Evolutionary conservation across 257 asterid genomes (phyloP).

Genomic region (Nicotiana otophora): DNA sequence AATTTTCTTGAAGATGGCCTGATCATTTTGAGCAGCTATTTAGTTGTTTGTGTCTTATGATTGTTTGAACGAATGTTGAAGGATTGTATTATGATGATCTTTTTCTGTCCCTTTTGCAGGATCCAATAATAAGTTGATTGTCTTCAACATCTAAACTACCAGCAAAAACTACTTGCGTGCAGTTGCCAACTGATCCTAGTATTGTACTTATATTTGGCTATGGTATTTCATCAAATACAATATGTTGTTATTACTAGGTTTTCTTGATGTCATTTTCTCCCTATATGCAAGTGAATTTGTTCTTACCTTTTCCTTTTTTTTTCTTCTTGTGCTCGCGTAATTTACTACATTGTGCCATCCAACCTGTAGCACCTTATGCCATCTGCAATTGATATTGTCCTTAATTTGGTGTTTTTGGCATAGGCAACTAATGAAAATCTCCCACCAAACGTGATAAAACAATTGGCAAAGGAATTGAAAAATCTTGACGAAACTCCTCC

Average conservation of each 20-base stretch:
- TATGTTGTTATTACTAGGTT: background rate
- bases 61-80: background rate
- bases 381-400: background rate
- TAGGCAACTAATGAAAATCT: conserved; percentile 94
- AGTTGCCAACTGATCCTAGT: background rate
- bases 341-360: background rate
- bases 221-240: background rate
- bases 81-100: background rate
- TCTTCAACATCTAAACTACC: conserved; percentile 1
- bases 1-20: background rate
- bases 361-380: background rate
- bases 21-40: background rate
- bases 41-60: background rate
- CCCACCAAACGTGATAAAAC: conserved; percentile 91
- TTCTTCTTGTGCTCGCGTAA: background rate
- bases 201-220: background rate
- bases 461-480: conserved; percentile 88
- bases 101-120: background rate
- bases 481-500: conserved; percentile 95
- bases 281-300: background rate
- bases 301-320: background rate
- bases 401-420: background rate
- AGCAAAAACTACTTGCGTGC: background rate
- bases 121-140: conserved; percentile 1
- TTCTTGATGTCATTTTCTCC: background rate